Evolutionary conservation across 441 rosid species (phyloP), one percentile per base, ranked within the genome.

Genomic region (Adansonia grandidieri): DNA sequence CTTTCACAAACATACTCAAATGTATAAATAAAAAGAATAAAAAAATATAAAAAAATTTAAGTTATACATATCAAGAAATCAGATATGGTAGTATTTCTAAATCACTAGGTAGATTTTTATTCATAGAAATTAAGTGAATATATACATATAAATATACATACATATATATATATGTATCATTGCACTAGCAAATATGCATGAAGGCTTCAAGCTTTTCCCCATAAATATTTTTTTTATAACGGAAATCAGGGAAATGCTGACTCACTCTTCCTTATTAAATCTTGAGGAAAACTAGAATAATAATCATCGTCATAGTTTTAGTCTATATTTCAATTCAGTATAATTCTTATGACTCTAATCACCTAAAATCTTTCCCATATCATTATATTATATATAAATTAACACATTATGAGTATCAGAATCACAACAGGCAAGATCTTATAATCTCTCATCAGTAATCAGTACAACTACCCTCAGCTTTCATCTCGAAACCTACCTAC

Each of bases 341-440:
- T 28, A 28, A 28, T 28, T 28, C 32, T 28, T 28, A 28, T 28
- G 32, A 28, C 32, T 28, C 32, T 28, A 28, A 28, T 28, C 32
- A 28, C 32, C 32, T 28, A 28, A 6, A 20, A 47, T 56, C 57
- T 68, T 47, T 45, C 6, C 37, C 15, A 20, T 37, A 57, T 57
- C 19, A 11, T 11, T 42, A 47, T 20, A 56, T 17, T 56, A n/a
- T 6, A 17, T 9, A 56, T 45, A 45, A n/a, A 17, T 8, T n/a
- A n/a, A 2, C 2, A 8, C 45, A 67, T 42, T n/a, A 42, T 66
- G 42, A 66, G 4, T 45, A 44, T 63, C 2, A 20, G 37, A 47
- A 11, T 68, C 73, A 69, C 73, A 69, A 48, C 58, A 22, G 73
- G 73, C 57, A 69, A 69, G 19, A 4, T 14, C 9, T 11, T 58